Conservation (phyloP, 2,329 filamentous ascomycete genomes). For the Seiridium unicorne region DNA sequence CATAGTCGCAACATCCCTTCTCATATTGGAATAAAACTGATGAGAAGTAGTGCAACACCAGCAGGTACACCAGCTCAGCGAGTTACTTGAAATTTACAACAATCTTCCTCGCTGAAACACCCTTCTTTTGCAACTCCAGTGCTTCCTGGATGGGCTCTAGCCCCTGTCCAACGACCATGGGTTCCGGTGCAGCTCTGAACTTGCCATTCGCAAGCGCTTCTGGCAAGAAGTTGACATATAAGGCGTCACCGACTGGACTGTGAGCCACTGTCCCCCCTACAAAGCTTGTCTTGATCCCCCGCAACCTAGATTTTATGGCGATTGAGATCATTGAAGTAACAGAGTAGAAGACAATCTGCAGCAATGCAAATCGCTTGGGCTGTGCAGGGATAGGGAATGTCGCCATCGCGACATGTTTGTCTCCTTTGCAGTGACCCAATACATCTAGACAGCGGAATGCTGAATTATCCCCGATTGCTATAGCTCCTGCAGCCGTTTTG, state of each 20-base stretch:
- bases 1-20: no score
- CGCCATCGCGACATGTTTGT: no score
- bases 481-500: background rate
- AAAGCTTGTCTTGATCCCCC: background rate
- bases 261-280: background rate
- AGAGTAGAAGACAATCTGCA: no score
- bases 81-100: slow-evolving; percentile 25
- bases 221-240: background rate
- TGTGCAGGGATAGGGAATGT: no score
- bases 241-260: background rate
- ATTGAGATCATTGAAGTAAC: no score
- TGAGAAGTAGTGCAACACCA: no score
- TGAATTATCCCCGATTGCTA: slow-evolving; percentile 3
- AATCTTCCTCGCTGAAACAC: slow-evolving; percentile 41
- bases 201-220: background rate
- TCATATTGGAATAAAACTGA: no score
- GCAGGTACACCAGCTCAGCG: no score
- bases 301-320: no score
- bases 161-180: slow-evolving; percentile 37
- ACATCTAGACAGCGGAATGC: no score
- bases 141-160: slow-evolving; percentile 39
- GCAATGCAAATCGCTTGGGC: no score
- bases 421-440: no score
- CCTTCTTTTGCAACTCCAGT: slow-evolving; percentile 32
- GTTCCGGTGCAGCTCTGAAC: slow-evolving; percentile 8